Conservation (phyloP, 2,329 filamentous ascomycete species). For the Penicillium polonicum region DNA sequence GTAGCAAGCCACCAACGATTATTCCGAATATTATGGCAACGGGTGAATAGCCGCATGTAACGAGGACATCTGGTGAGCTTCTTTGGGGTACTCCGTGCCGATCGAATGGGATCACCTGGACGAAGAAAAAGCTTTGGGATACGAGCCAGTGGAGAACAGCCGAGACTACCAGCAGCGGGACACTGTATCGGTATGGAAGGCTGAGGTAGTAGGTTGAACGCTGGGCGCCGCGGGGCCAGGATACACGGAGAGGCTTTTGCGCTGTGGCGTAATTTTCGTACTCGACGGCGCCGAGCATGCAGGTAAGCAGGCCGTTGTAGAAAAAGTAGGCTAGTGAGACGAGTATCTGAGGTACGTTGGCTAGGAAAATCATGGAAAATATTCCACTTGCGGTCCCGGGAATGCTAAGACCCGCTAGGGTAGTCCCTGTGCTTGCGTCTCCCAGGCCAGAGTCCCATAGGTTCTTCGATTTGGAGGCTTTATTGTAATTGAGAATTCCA, state of each 20-base stretch:
- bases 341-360: slow-evolving; percentile 35
- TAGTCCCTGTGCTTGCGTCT: neutral
- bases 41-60: neutral
- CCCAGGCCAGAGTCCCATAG: neutral
- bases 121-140: slow-evolving; percentile 45
- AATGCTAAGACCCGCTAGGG: neutral
- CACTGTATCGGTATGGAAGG: slow-evolving; percentile 44
- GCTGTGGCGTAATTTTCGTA: slow-evolving; percentile 42
- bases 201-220: slow-evolving; percentile 46
- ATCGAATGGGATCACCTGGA: neutral
- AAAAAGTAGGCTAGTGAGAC: slow-evolving; percentile 34
- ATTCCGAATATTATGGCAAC: neutral
- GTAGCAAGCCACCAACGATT: neutral
- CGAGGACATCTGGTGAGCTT: neutral
- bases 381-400: neutral
- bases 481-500: neutral
- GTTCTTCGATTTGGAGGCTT: neutral
- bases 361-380: neutral
- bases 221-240: slow-evolving; percentile 42
- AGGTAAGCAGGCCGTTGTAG: slow-evolving; percentile 41
- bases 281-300: slow-evolving; percentile 49
- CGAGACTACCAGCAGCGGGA: slow-evolving; percentile 38
- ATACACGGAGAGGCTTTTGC: slow-evolving; percentile 46
- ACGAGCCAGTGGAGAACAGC: slow-evolving; percentile 48
- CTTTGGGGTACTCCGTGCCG: neutral